Evolutionary conservation across 352 stramenopile species (phyloP), one percentile per base, ranked within the genome.

Genomic region (Chrysophaeum taylorii): DNA sequence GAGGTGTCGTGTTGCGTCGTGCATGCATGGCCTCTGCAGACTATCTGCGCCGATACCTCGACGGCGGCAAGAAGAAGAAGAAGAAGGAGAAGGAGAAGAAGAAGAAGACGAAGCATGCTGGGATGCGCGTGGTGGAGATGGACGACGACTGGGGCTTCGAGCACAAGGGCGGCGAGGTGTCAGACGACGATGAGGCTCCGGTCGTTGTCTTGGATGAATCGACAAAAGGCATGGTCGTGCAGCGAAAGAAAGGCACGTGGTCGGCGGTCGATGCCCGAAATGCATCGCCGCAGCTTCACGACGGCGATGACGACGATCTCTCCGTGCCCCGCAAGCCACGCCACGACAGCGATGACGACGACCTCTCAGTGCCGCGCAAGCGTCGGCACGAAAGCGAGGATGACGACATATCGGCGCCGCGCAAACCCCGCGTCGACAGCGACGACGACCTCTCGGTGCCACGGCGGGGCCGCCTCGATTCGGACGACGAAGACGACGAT

Each of bases 61-160:
- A 36, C 57, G 57, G 57, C 57, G 57, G 57, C 33, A 25, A 42
- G 31, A 43, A 42, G 9, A 45, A 66, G 33, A 66, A 66, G 57
- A 66, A 66, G 36, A 66, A 66, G 35, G 31, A 42, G 16, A 48
- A 42, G 57, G 15, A 45, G 33, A 66, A 66, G 57, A 9, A 4
- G 27, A 39, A 63, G 52, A 38, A 39, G n/a, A 31, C 52, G 52
- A 21, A 2, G 33, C 12, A n/a, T 18, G 48, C 5, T 9, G 12
- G 2, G 57, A 16, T 66, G 57, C 2, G 33, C 16, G 7, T 66
- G 2, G 57, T 66, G 1, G 57, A 66, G 31, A 29, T 29, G 31
- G 52, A 63, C n/a, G 57, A 66, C 35, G 57, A 66, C 9, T 66
- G 14, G 5, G 57, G 33, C 5, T 31, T 2, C 12, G 4, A 25